Evolutionary conservation across 345 rosid species (phyloP).

Genomic region (Moricandia arvensis): DNA sequence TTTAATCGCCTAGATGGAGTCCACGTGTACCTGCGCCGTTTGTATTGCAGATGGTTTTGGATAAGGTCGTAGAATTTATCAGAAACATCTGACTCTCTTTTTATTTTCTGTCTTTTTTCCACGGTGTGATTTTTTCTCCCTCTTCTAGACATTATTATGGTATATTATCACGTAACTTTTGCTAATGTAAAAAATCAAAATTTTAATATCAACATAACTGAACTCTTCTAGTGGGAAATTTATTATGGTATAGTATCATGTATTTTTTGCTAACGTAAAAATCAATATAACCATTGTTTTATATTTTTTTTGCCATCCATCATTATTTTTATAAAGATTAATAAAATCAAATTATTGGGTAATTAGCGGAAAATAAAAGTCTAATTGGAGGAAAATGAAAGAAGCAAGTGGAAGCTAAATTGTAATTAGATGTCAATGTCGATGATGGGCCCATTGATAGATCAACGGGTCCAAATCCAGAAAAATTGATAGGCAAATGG

Average conservation of each 20-base stretch:
- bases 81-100: neutral
- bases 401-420: slow-evolving; percentile 30
- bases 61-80: slow-evolving; percentile 25
- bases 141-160: neutral
- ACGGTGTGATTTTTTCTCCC: neutral
- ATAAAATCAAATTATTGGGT: neutral
- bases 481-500: slow-evolving; percentile 35
- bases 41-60: slow-evolving; percentile 21
- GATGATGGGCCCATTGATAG: slow-evolving; percentile 20
- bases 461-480: slow-evolving; percentile 19
- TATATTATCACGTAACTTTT: neutral
- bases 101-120: neutral
- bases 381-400: slow-evolving; percentile 19
- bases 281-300: too few species aligned
- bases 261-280: too few species aligned
- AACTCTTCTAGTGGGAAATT: neutral
- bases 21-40: slow-evolving; percentile 28
- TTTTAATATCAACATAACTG: neutral
- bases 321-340: neutral
- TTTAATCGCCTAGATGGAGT: slow-evolving; percentile 9
- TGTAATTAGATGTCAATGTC: slow-evolving; percentile 27
- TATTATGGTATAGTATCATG: too few species aligned
- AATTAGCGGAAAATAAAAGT: neutral
- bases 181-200: neutral
- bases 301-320: neutral